phyloP scores from a whole-genome alignment of 2,329 filamentous ascomycete genomes.

The Aspergillus brasiliensis region DNA sequence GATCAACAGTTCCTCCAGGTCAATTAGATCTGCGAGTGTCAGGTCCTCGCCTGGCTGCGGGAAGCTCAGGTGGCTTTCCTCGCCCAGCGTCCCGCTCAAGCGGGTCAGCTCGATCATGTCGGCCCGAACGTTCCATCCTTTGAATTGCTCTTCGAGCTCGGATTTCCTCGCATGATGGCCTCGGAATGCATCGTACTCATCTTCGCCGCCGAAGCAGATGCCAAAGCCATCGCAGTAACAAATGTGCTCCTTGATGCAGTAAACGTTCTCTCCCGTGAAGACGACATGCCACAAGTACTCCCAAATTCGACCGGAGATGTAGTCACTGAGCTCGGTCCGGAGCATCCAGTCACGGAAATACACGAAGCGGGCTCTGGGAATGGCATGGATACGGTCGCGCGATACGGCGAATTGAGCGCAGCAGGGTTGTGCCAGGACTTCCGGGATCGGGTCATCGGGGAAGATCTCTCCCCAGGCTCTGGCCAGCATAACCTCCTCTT shows the following conservation, averaged over 20 bases:
- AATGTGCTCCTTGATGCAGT: conserved; percentile 53
- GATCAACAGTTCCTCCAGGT: conserved; percentile 46
- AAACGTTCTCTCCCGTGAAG: conserved; percentile 53
- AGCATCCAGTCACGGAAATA: conserved; percentile 64
- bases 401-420: conserved; percentile 67
- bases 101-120: conserved; percentile 34
- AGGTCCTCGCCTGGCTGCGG: conserved; percentile 48
- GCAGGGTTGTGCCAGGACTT: conserved; percentile 61
- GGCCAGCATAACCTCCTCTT: conserved; percentile 51
- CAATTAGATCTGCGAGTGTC: conserved; percentile 49
- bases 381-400: conserved; percentile 57
- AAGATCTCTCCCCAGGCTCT: conserved; percentile 53
- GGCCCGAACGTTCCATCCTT: conserved; percentile 45
- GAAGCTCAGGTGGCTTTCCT: conserved; percentile 32
- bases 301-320: conserved; percentile 61
- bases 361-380: conserved; percentile 57
- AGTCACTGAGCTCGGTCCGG: conserved; percentile 57
- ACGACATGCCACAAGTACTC: conserved; percentile 68
- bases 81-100: conserved; percentile 24
- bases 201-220: conserved; percentile 59
- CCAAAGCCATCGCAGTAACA: conserved; percentile 69
- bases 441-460: conserved; percentile 45
- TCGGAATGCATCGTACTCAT: conserved; percentile 53
- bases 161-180: conserved; percentile 45
- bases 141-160: conserved; percentile 34